phyloP scores from a whole-genome alignment of 169 alveolate species.

The Babesia microti region DNA sequence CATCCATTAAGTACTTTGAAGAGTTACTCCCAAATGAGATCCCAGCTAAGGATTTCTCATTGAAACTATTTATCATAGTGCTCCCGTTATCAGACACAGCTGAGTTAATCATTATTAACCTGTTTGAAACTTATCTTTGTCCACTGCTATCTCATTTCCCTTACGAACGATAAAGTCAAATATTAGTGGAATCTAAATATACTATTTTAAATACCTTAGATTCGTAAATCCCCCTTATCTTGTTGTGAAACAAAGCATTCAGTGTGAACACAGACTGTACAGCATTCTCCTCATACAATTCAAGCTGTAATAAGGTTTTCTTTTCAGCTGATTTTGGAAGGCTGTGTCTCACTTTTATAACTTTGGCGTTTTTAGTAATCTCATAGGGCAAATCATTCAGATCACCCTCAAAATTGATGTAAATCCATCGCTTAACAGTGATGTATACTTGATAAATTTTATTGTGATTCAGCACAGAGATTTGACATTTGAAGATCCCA shows the following conservation, averaged over 20 bases:
- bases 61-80: too few species aligned
- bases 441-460: slow-evolving; percentile 20
- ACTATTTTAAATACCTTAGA: too few species aligned
- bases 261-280: slow-evolving; percentile 9
- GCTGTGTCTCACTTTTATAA: slow-evolving; percentile 10
- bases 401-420: slow-evolving; percentile 21
- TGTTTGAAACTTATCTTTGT: slow-evolving; percentile 3
- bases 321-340: slow-evolving; percentile 32
- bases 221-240: slow-evolving; percentile 38
- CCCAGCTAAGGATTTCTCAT: too few species aligned
- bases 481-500: slow-evolving; percentile 19
- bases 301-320: slow-evolving; percentile 27
- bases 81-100: too few species aligned
- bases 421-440: slow-evolving; percentile 33
- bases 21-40: too few species aligned
- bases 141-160: slow-evolving; percentile 23
- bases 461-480: slow-evolving; percentile 35
- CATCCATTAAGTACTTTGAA: slow-evolving; percentile 20
- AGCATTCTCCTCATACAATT: slow-evolving; percentile 29
- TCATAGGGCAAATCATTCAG: slow-evolving; percentile 22
- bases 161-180: slow-evolving; percentile 30
- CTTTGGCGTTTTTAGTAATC: slow-evolving; percentile 8
- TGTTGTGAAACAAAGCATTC: slow-evolving; percentile 36
- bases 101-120: too few species aligned
- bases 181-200: slow-evolving; percentile 26